These are phyloP conservation scores for Skeletonema tropicum DNA, from an alignment of 108 stramenopile genomes.

Conservation along the genomic window DNA sequence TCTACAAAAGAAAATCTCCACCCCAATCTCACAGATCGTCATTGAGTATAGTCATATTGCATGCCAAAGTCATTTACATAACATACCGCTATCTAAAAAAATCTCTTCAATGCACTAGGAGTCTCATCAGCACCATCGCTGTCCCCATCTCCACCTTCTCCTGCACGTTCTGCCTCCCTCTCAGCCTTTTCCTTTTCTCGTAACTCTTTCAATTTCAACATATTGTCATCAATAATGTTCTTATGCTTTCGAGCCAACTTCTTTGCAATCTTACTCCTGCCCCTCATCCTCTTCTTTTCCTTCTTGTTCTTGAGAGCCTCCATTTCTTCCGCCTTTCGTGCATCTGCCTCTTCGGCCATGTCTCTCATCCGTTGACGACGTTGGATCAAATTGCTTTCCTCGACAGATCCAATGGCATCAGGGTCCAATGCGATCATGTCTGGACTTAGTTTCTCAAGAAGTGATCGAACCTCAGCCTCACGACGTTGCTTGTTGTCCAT, in stretches of 20 bases:
- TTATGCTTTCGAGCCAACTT: conserved; percentile 90
- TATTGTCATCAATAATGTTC: conserved; percentile 92
- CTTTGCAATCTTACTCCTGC: conserved; percentile 95
- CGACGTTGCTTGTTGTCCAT: conserved; percentile 89
- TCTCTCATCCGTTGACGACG: conserved; percentile 65
- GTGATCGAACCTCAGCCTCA: conserved; percentile 93
- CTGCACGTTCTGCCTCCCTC: conserved; percentile 28
- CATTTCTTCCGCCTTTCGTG: conserved; percentile 43
- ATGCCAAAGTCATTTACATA: conserved; percentile 62
- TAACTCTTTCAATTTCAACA: conserved; percentile 69
- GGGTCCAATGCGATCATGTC: conserved; percentile 97
- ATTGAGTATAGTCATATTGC: background rate
- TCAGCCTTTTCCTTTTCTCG: conserved; percentile 73
- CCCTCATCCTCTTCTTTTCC: conserved; percentile 94
- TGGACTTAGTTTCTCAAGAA: conserved; percentile 94
- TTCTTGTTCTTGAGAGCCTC: conserved; percentile 59
- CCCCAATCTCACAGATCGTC: background rate
- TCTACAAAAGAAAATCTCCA: background rate
- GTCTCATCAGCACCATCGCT: conserved; percentile 16
- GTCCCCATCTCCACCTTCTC: conserved; percentile 21
- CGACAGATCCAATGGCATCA: conserved; percentile 85
- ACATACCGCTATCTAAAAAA: conserved; percentile 49
- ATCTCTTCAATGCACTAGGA: conserved; percentile 59
- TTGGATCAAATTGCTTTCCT: conserved; percentile 67
- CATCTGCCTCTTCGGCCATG: conserved; percentile 70